Percentiles rank a stretch among this genome's conserved stretches.
phyloP scores from a whole-genome alignment of 768 basidiomycete species.

The Russula sp. region DNA sequence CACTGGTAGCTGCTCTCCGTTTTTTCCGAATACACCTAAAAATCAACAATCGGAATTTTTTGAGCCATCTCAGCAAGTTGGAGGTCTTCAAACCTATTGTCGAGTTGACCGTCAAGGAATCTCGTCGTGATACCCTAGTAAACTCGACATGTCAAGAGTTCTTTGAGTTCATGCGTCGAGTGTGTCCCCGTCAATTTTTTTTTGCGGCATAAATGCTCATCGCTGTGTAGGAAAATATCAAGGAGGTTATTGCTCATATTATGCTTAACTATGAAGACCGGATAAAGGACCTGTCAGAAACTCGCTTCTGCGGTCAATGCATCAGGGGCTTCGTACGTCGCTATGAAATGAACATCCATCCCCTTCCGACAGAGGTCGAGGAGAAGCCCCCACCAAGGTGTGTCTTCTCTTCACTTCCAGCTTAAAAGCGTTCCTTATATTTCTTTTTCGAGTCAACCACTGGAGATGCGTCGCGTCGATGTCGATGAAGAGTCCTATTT shows the following conservation, averaged over 20 bases:
- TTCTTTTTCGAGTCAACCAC: slow-evolving; percentile 3
- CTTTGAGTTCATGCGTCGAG: slow-evolving; percentile 86
- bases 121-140: slow-evolving; percentile 82
- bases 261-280: slow-evolving; percentile 68
- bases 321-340: slow-evolving; percentile 68
- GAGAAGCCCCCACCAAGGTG: slow-evolving; percentile 37
- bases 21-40: slow-evolving; percentile 84
- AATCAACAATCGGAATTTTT: slow-evolving; percentile 70
- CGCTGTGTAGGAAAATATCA: slow-evolving; percentile 68
- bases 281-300: slow-evolving; percentile 56
- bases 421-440: not conserved
- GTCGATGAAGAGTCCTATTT: slow-evolving; percentile 91
- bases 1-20: slow-evolving; percentile 70
- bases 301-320: slow-evolving; percentile 52
- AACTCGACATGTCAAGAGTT: slow-evolving; percentile 94
- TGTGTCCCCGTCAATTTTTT: slow-evolving; percentile 30
- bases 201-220: slow-evolving; percentile 11
- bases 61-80: slow-evolving; percentile 71
- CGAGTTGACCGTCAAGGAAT: slow-evolving; percentile 76
- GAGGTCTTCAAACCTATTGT: slow-evolving; percentile 80
- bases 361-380: slow-evolving; percentile 47
- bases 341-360: slow-evolving; percentile 92
- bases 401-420: slow-evolving; percentile 5
- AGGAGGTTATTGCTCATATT: slow-evolving; percentile 74
- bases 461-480: slow-evolving; percentile 45